These are phyloP conservation scores for Termitomyces sp. DNA, from an alignment of 768 basidiomycete genomes.

Conservation along the genomic window DNA sequence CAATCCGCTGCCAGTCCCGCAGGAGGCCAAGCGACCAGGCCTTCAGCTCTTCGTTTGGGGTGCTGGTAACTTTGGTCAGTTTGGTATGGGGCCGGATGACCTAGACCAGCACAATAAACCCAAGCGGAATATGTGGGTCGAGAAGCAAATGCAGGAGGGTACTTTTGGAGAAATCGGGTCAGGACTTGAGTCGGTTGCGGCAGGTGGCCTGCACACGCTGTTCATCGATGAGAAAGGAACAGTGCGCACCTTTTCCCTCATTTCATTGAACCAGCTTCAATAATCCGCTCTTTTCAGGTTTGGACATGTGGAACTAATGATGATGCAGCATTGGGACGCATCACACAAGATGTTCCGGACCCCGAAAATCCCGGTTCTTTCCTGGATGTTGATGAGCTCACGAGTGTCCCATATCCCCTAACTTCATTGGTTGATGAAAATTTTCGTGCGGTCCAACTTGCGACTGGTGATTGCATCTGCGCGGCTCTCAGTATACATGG, in stretches of 20 bases:
- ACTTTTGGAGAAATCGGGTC: conserved; percentile 64
- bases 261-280: neutral
- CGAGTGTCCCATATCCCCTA: conserved; percentile 58
- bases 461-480: conserved; percentile 84
- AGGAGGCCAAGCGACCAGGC: conserved; percentile 53
- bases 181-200: conserved; percentile 77
- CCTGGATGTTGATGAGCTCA: conserved; percentile 49
- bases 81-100: conserved; percentile 78
- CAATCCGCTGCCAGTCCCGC: conserved; percentile 59
- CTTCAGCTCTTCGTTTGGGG: conserved; percentile 84
- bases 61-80: conserved; percentile 91
- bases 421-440: conserved; percentile 67
- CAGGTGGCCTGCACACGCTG: conserved; percentile 86
- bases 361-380: conserved; percentile 55
- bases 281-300: conserved; percentile 36
- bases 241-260: conserved; percentile 42
- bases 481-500: conserved; percentile 79
- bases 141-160: conserved; percentile 67
- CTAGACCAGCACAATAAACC: conserved; percentile 74
- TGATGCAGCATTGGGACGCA: conserved; percentile 80
- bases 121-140: conserved; percentile 70
- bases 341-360: conserved; percentile 57
- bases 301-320: conserved; percentile 89
- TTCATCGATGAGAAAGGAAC: conserved; percentile 87
- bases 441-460: conserved; percentile 80